Conservation (phyloP, 495 filamentous ascomycete genomes). For the Ascodesmis nigricans region DNA sequence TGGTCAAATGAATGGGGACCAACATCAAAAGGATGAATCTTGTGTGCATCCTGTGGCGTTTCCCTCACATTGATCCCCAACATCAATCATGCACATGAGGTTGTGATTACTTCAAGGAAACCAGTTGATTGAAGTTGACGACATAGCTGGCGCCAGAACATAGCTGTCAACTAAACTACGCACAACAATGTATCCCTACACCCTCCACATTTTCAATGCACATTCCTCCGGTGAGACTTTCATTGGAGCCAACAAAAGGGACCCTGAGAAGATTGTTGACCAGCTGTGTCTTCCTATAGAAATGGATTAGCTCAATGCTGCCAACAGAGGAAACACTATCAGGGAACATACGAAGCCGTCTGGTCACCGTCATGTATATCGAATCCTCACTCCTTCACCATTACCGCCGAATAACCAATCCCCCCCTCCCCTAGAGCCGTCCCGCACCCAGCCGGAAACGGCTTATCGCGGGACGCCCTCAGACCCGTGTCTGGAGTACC, state of each 20-base stretch:
- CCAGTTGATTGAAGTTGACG: too few species aligned
- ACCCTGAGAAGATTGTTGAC: neutral
- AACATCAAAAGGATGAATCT: too few species aligned
- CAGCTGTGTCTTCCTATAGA: neutral
- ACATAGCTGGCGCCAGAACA: too few species aligned
- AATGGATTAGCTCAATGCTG: neutral
- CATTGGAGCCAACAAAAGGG: neutral
- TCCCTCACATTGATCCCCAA: too few species aligned
- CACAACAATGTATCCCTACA: too few species aligned
- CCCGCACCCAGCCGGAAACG: neutral
- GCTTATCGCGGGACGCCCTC: constrained; percentile 20
- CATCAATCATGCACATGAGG: too few species aligned
- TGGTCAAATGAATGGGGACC: too few species aligned
- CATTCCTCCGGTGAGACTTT: neutral
- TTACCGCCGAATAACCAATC: neutral
- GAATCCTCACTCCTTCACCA: constrained; percentile 1
- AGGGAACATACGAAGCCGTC: constrained; percentile 3
- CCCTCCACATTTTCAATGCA: too few species aligned
- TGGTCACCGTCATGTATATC: constrained; percentile 1
- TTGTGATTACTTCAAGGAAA: too few species aligned
- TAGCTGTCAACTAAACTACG: too few species aligned
- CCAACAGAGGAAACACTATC: neutral
- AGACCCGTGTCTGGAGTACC: constrained; percentile 19
- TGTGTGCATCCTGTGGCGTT: too few species aligned
- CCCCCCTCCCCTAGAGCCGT: neutral